Conservation (phyloP, 2,329 filamentous ascomycete species). For the Calonectria naviculata region DNA sequence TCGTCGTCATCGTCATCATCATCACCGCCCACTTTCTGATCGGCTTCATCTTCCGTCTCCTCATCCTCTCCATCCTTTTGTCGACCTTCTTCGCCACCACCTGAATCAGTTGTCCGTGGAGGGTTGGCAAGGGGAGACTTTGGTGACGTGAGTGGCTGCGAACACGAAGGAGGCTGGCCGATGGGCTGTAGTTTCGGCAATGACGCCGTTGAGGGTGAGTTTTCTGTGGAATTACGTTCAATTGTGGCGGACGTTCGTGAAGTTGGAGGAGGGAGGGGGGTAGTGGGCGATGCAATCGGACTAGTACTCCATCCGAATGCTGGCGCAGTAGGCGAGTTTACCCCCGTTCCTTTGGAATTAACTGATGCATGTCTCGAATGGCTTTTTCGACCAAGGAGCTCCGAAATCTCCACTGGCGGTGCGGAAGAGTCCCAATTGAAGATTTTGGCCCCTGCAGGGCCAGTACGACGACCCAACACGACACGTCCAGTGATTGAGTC, state of each 20-base stretch:
- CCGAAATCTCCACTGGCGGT: constrained; percentile 59
- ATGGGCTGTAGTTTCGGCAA: constrained; percentile 26
- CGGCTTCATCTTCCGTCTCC: not conserved
- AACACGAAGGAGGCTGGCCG: not conserved
- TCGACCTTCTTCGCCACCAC: constrained; percentile 1
- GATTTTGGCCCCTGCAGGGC: constrained; percentile 57
- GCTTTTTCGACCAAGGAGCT: constrained; percentile 45
- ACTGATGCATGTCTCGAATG: constrained; percentile 39
- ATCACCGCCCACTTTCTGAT: constrained; percentile 19
- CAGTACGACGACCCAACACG: constrained; percentile 49
- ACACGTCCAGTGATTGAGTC: constrained; percentile 67
- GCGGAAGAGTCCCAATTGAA: constrained; percentile 72
- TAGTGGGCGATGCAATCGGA: constrained; percentile 28
- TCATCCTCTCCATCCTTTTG: not conserved
- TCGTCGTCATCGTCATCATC: constrained; percentile 62
- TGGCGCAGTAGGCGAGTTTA: constrained; percentile 39
- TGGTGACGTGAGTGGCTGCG: constrained; percentile 18
- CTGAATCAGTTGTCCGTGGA: constrained; percentile 28
- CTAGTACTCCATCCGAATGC: constrained; percentile 46
- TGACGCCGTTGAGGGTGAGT: constrained; percentile 15
- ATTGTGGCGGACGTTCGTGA: constrained; percentile 17
- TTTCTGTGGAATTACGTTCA: constrained; percentile 19
- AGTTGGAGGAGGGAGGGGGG: constrained; percentile 28
- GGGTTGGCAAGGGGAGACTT: constrained; percentile 37
- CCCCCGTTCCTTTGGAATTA: constrained; percentile 31